Conservation (phyloP, 2,329 filamentous ascomycete species). For the Diplodia scrobiculata region DNA sequence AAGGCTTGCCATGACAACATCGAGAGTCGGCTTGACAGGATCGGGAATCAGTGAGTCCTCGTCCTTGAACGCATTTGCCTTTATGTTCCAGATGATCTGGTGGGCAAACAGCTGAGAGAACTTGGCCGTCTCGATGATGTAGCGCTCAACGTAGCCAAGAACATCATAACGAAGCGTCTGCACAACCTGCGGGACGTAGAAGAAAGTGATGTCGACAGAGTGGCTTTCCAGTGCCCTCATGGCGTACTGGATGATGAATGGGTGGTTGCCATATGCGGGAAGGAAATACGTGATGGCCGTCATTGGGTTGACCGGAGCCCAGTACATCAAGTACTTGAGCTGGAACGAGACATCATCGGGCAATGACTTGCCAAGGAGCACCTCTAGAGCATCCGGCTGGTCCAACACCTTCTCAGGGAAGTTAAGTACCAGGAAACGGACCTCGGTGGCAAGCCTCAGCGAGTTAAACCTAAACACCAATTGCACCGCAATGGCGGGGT, state of each 20-base stretch:
- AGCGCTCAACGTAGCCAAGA: conserved; percentile 91
- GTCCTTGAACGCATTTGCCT: conserved; percentile 97
- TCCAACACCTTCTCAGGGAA: conserved; percentile 80
- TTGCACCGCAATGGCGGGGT: conserved; percentile 83
- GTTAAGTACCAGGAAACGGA: conserved; percentile 77
- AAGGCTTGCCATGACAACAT: conserved; percentile 83
- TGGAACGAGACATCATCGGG: conserved; percentile 80
- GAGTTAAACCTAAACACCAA: conserved; percentile 78
- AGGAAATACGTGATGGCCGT: conserved; percentile 92
- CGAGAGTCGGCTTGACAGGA: conserved; percentile 87
- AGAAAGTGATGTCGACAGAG: conserved; percentile 95
- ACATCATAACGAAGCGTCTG: conserved; percentile 91
- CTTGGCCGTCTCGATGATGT: conserved; percentile 94
- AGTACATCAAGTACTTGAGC: conserved; percentile 91
- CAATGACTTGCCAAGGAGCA: conserved; percentile 75
- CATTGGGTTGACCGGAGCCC: conserved; percentile 88
- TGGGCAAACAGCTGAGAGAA: conserved; percentile 98
- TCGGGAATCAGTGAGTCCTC: conserved; percentile 90
- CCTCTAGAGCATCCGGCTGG: conserved; percentile 78
- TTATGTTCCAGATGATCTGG: conserved; percentile 99
- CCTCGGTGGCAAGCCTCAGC: conserved; percentile 69
- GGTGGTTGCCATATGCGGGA: conserved; percentile 86
- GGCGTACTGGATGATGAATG: conserved; percentile 92
- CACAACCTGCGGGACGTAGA: conserved; percentile 97
- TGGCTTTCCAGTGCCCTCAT: conserved; percentile 94